phyloP scores from a whole-genome alignment of 2,329 filamentous ascomycete species.

The Cladophialophora psammophila region DNA sequence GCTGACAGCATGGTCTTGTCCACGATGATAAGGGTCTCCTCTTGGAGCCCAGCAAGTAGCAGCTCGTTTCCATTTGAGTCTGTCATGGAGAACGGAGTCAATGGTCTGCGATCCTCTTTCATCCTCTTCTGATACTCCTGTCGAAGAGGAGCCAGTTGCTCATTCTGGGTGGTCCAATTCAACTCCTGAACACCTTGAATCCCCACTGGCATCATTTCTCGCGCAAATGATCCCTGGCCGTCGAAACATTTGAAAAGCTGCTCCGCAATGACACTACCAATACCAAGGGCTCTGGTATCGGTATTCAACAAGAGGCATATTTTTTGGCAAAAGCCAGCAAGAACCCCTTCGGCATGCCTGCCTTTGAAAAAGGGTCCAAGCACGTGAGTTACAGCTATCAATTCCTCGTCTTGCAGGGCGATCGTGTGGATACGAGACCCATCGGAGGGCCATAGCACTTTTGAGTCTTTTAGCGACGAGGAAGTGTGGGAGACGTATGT shows the following conservation, averaged over 20 bases:
- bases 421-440: neutral
- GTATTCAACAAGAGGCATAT: slow-evolving; percentile 8
- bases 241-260: slow-evolving; percentile 22
- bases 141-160: slow-evolving; percentile 12
- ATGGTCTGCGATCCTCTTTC: neutral
- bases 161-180: slow-evolving; percentile 21
- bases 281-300: neutral
- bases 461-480: slow-evolving; percentile 12
- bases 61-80: slow-evolving; percentile 15
- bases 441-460: slow-evolving; percentile 3
- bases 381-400: neutral
- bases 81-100: neutral
- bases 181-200: slow-evolving; percentile 22
- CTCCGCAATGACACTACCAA: slow-evolving; percentile 10
- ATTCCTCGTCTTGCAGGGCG: neutral
- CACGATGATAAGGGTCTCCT: neutral
- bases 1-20: slow-evolving; percentile 9
- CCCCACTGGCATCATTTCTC: slow-evolving; percentile 13
- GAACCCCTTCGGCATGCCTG: slow-evolving; percentile 5
- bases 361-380: neutral
- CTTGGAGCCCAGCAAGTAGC: neutral
- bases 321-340: slow-evolving; percentile 25
- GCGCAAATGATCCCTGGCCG: neutral
- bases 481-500: slow-evolving; percentile 11
- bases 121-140: neutral